Evolutionary conservation across 2,329 filamentous ascomycete genomes (phyloP).

Genomic region (Fulvia fulva): DNA sequence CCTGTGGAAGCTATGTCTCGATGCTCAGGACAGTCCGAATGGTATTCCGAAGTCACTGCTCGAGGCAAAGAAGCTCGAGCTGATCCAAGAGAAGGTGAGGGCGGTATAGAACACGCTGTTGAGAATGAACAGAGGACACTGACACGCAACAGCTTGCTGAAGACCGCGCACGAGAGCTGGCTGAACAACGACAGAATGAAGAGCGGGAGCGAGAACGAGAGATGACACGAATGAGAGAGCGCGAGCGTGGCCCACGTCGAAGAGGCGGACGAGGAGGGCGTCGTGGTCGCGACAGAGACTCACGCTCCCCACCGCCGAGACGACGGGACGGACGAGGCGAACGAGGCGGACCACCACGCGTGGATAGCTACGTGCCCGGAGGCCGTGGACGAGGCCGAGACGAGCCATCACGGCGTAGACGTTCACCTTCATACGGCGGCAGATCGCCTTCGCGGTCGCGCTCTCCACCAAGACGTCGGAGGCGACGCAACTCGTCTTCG

Average conservation of each 20-base stretch:
- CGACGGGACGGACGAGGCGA: conserved; percentile 43
- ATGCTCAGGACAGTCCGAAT: conserved; percentile 80
- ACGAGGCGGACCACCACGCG: conserved; percentile 41
- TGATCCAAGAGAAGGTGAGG: conserved; percentile 86
- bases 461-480: conserved; percentile 17
- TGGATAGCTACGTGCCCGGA: conserved; percentile 56
- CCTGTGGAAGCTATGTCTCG: conserved; percentile 85
- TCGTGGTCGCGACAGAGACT: conserved; percentile 40
- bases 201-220: conserved; percentile 69
- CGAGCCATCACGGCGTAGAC: conserved; percentile 29
- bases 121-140: conserved; percentile 7
- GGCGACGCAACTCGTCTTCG: conserved; percentile 2
- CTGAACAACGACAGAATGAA: conserved; percentile 66
- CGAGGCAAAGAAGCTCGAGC: conserved; percentile 91
- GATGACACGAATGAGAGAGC: conserved; percentile 62
- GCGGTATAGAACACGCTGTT: conserved; percentile 5
- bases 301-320: conserved; percentile 46
- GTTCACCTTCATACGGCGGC: conserved; percentile 25
- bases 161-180: conserved; percentile 74
- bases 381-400: conserved; percentile 34
- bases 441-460: conserved; percentile 27
- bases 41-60: conserved; percentile 92
- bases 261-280: conserved; percentile 43
- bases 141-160: conserved; percentile 65
- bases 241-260: conserved; percentile 49